These are phyloP conservation scores for Ophiostoma sp. DNA, from an alignment of 2,329 filamentous ascomycete species.

Conservation along the genomic window DNA sequence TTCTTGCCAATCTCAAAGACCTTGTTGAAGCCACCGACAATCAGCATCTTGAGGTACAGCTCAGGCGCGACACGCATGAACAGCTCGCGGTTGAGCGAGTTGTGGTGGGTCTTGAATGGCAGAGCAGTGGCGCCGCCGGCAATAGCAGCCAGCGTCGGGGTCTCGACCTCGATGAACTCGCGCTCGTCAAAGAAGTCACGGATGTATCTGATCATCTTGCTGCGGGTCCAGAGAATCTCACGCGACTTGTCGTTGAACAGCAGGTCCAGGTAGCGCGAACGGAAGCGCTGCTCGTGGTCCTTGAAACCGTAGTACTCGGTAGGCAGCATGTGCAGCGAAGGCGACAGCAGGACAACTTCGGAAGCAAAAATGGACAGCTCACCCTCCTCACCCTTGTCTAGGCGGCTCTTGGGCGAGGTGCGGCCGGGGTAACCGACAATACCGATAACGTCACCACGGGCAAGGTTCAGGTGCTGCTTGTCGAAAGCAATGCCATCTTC, in stretches of 20 bases:
- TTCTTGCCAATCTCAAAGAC: slow-evolving; percentile 95
- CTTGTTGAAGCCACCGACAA: slow-evolving; percentile 88
- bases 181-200: slow-evolving; percentile 81
- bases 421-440: slow-evolving; percentile 77
- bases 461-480: slow-evolving; percentile 81
- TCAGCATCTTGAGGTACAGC: slow-evolving; percentile 90
- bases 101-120: slow-evolving; percentile 93
- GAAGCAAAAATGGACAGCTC: slow-evolving; percentile 91
- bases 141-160: slow-evolving; percentile 94
- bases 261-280: slow-evolving; percentile 88
- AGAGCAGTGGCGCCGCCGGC: slow-evolving; percentile 92
- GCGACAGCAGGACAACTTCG: slow-evolving; percentile 78
- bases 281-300: slow-evolving; percentile 87
- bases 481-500: slow-evolving; percentile 62
- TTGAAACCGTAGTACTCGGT: slow-evolving; percentile 92
- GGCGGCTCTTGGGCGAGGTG: slow-evolving; percentile 86
- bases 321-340: slow-evolving; percentile 85
- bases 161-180: slow-evolving; percentile 92
- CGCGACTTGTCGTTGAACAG: slow-evolving; percentile 91
- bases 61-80: slow-evolving; percentile 94
- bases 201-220: slow-evolving; percentile 84
- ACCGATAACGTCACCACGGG: slow-evolving; percentile 89
- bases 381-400: slow-evolving; percentile 68
- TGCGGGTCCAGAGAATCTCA: slow-evolving; percentile 75
- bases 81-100: slow-evolving; percentile 89